phyloP scores from a whole-genome alignment of 495 filamentous ascomycete species.

The Podospora didyma region DNA sequence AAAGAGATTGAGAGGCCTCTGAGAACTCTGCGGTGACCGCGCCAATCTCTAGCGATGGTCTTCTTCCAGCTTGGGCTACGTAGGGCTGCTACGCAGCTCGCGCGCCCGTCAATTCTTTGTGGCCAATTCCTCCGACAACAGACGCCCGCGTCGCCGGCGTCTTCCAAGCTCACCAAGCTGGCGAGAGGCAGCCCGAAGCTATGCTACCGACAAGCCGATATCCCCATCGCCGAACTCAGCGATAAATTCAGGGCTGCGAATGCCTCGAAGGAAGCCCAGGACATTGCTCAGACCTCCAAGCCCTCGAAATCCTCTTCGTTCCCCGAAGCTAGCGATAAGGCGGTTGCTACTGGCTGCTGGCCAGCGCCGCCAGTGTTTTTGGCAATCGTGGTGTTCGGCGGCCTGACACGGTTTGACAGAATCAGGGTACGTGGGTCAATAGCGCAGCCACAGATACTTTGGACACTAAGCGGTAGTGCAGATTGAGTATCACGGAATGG shows the following conservation, averaged over 20 bases:
- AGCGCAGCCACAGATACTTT: not conserved
- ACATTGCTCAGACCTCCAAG: no score
- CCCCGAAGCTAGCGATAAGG: slow-evolving; percentile 66
- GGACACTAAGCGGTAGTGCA: slow-evolving; percentile 28
- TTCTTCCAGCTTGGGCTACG: slow-evolving; percentile 48
- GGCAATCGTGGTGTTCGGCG: slow-evolving; percentile 95
- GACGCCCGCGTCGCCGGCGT: slow-evolving; percentile 24
- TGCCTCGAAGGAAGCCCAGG: slow-evolving; percentile 5
- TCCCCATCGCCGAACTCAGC: slow-evolving; percentile 1
- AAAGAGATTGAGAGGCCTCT: no score
- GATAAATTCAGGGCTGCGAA: not conserved
- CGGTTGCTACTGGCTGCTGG: slow-evolving; percentile 87
- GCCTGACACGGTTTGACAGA: slow-evolving; percentile 90
- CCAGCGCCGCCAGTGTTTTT: slow-evolving; percentile 87
- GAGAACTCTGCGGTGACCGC: no score
- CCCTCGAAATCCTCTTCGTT: slow-evolving; percentile 43
- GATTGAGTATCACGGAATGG: slow-evolving; percentile 99
- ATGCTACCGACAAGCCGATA: slow-evolving; percentile 9
- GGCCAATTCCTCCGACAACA: slow-evolving; percentile 55
- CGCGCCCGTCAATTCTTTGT: slow-evolving; percentile 56
- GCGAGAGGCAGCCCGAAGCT: slow-evolving; percentile 16
- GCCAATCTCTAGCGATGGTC: slow-evolving; percentile 35
- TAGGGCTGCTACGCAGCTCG: slow-evolving; percentile 48
- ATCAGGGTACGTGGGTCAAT: slow-evolving; percentile 65
- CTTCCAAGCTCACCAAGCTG: slow-evolving; percentile 12